Evolutionary conservation across 345 rosid species (phyloP).

Genomic region (Hibiscus tridactylites): DNA sequence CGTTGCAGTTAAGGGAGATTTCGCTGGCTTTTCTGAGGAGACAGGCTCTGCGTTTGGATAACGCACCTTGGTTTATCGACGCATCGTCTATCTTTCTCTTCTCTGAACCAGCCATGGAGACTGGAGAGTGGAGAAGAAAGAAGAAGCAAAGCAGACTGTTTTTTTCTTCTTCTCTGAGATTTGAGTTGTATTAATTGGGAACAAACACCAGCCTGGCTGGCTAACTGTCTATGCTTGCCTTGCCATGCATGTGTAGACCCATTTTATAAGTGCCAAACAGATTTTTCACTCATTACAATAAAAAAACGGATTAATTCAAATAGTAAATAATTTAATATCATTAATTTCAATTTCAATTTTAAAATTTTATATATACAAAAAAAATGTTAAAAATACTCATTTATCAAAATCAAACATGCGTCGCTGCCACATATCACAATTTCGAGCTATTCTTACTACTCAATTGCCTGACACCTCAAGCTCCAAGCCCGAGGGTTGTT

Average conservation of each 20-base stretch:
- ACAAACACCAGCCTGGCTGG: neutral
- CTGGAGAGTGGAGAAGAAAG: neutral
- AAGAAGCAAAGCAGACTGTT: neutral
- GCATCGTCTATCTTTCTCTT: neutral
- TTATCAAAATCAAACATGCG: too few species aligned
- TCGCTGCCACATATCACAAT: neutral
- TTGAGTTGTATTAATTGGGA: neutral
- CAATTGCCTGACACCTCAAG: neutral
- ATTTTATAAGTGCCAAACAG: neutral
- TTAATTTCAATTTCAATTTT: rapidly evolving
- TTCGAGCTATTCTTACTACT: neutral
- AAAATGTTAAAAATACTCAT: too few species aligned
- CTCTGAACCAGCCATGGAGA: neutral
- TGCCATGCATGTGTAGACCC: neutral
- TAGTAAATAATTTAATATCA: too few species aligned
- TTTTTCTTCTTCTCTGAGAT: neutral
- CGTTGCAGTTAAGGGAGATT: neutral
- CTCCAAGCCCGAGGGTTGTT: neutral
- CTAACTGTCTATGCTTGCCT: neutral
- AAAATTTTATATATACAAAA: too few species aligned
- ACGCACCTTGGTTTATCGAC: neutral
- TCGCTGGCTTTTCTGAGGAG: neutral
- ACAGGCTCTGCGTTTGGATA: neutral
- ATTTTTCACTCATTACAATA: neutral
- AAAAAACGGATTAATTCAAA: neutral